phyloP scores from a whole-genome alignment of 78 protist genomes.

The Polysphondylium violaceum region DNA sequence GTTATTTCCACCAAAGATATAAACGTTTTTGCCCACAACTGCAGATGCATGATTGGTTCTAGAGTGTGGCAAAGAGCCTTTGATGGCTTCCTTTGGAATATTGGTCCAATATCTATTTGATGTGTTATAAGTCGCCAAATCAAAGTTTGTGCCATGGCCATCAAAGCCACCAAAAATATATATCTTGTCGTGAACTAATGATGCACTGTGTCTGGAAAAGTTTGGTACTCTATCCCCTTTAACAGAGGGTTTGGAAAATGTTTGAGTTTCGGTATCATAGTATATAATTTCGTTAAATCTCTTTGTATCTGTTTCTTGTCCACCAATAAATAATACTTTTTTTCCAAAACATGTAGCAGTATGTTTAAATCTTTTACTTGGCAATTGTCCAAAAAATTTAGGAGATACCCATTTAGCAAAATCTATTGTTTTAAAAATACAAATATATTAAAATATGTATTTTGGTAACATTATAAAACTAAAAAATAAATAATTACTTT shows the following conservation, averaged over 20 bases:
- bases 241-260: slow-evolving; percentile 41
- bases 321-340: slow-evolving; percentile 78
- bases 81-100: slow-evolving; percentile 21
- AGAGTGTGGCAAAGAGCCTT: slow-evolving; percentile 43
- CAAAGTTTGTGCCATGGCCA: slow-evolving; percentile 70
- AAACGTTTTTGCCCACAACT: slow-evolving; percentile 59
- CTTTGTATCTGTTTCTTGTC: slow-evolving; percentile 68
- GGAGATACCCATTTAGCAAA: slow-evolving; percentile 57
- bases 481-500: neutral
- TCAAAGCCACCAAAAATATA: slow-evolving; percentile 81
- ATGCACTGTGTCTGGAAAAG: slow-evolving; percentile 58
- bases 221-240: slow-evolving; percentile 73
- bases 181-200: slow-evolving; percentile 27
- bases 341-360: slow-evolving; percentile 59
- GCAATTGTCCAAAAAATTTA: slow-evolving; percentile 48
- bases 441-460: neutral
- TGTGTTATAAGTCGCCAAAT: slow-evolving; percentile 55
- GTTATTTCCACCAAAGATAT: slow-evolving; percentile 80
- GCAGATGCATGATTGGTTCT: slow-evolving; percentile 74
- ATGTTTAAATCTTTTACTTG: slow-evolving; percentile 72
- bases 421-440: neutral
- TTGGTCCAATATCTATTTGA: slow-evolving; percentile 29
- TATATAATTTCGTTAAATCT: slow-evolving; percentile 73
- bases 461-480: neutral
- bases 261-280: slow-evolving; percentile 56